Conservation (phyloP, 139 green algal genomes). For the Chlamydomonas eustigma region DNA sequence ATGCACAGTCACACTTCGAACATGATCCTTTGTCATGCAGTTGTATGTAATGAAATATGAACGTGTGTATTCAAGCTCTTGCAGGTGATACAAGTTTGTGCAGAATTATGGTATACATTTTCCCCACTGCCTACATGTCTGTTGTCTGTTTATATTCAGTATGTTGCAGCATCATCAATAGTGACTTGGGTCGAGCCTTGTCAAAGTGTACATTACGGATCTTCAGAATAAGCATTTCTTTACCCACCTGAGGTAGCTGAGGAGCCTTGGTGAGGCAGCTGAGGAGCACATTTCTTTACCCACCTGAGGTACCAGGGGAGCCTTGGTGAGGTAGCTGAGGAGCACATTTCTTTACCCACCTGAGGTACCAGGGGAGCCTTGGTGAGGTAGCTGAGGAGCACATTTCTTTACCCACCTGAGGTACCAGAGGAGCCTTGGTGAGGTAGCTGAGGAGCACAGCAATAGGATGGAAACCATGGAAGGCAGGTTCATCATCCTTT, state of each 20-base stretch:
- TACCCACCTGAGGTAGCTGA: conserved; percentile 6
- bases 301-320: conserved; percentile 48
- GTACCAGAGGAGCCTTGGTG: conserved; percentile 82
- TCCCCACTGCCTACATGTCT: too few relatives aligned
- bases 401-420: conserved; percentile 14
- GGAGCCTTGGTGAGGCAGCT: conserved; percentile 96
- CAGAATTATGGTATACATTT: too few relatives aligned
- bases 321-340: conserved; percentile 95
- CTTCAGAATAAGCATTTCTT: too few relatives aligned
- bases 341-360: conserved; percentile 55
- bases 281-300: conserved; percentile 72
- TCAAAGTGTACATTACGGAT: too few relatives aligned
- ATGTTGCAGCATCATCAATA: too few relatives aligned
- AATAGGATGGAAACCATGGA: conserved; percentile 89
- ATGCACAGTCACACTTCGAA: too few relatives aligned
- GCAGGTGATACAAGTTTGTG: too few relatives aligned
- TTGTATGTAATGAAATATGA: too few relatives aligned
- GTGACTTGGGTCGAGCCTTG: too few relatives aligned
- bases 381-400: conserved; percentile 91
- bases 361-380: conserved; percentile 75
- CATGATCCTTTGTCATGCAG: too few relatives aligned
- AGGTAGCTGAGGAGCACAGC: conserved; percentile 91
- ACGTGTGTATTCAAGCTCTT: too few relatives aligned
- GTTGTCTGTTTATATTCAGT: too few relatives aligned
- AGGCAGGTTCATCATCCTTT: conserved; percentile 66